Evolutionary conservation across 2,329 filamentous ascomycete genomes (phyloP).

Genomic region (Talaromyces sp.): DNA sequence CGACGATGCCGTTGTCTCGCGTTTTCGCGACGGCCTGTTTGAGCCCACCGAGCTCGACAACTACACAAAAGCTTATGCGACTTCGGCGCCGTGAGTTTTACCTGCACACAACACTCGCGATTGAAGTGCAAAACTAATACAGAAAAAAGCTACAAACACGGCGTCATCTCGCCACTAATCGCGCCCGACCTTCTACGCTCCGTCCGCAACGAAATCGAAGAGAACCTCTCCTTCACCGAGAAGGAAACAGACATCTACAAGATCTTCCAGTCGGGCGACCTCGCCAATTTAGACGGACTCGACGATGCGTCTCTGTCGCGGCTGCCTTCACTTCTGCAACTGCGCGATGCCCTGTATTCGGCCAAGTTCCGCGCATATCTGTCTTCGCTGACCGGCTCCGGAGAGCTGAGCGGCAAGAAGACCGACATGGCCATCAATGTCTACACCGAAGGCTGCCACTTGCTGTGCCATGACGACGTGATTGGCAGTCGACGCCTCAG

Average conservation of each 20-base stretch:
- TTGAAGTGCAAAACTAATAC: not conserved
- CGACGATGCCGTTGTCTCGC: conserved; percentile 30
- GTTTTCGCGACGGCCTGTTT: conserved; percentile 41
- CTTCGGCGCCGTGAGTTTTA: conserved; percentile 38
- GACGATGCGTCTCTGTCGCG: conserved; percentile 79
- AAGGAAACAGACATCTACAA: conserved; percentile 99
- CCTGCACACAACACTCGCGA: not conserved
- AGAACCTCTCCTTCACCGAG: conserved; percentile 89
- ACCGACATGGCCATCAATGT: conserved; percentile 99
- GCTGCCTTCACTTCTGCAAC: conserved; percentile 78
- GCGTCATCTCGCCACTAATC: conserved; percentile 77
- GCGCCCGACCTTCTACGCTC: conserved; percentile 73
- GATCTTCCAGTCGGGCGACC: conserved; percentile 96
- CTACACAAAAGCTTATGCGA: conserved; percentile 38
- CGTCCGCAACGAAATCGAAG: conserved; percentile 82
- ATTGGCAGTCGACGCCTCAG: conserved; percentile 94
- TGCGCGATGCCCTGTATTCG: conserved; percentile 95
- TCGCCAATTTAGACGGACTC: conserved; percentile 92
- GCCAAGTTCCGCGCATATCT: conserved; percentile 83
- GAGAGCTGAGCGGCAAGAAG: conserved; percentile 82
- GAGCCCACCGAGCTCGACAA: conserved; percentile 33
- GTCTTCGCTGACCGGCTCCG: conserved; percentile 76
- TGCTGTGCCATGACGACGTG: conserved; percentile 96
- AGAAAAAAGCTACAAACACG: conserved; percentile 75
- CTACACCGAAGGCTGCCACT: conserved; percentile 91